These are phyloP conservation scores for Trifolium repens DNA, from an alignment of 306 rosid species.

Conservation along the genomic window DNA sequence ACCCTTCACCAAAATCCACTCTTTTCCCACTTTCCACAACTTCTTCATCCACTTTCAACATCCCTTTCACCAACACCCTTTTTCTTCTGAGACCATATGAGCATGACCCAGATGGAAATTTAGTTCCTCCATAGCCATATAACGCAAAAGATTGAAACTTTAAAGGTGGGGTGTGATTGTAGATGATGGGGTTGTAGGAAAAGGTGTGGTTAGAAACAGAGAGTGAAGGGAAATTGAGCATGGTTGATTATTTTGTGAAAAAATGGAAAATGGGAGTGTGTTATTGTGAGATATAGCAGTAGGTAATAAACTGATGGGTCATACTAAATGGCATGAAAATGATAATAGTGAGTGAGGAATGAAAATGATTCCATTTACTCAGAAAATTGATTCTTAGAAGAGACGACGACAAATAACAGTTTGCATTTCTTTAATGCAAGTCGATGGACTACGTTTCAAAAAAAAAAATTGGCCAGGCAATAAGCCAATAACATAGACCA, in stretches of 20 bases:
- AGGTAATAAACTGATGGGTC: too few species aligned
- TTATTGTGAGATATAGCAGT: neutral
- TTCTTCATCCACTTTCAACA: conserved; percentile 44
- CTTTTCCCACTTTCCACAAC: conserved; percentile 50
- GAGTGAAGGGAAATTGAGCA: conserved; percentile 46
- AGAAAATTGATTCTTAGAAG: conserved; percentile 37
- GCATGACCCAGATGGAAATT: conserved; percentile 36
- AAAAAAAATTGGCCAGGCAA: too few species aligned
- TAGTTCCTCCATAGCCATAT: neutral
- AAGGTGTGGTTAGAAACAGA: conserved; percentile 44
- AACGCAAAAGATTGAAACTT: conserved; percentile 44
- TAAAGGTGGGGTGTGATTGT: conserved; percentile 19
- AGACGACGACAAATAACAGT: conserved; percentile 35
- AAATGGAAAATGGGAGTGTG: neutral
- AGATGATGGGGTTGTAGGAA: conserved; percentile 35
- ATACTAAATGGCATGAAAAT: neutral
- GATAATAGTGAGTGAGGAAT: neutral
- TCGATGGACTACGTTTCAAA: neutral
- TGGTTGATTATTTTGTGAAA: conserved; percentile 24
- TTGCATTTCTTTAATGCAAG: neutral
- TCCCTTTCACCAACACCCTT: conserved; percentile 41
- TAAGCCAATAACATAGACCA: too few species aligned
- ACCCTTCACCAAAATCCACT: conserved; percentile 37
- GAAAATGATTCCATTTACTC: conserved; percentile 47
- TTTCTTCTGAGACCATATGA: conserved; percentile 29